phyloP scores from a whole-genome alignment of 495 filamentous ascomycete species.

The Wilcoxina mikolae region DNA sequence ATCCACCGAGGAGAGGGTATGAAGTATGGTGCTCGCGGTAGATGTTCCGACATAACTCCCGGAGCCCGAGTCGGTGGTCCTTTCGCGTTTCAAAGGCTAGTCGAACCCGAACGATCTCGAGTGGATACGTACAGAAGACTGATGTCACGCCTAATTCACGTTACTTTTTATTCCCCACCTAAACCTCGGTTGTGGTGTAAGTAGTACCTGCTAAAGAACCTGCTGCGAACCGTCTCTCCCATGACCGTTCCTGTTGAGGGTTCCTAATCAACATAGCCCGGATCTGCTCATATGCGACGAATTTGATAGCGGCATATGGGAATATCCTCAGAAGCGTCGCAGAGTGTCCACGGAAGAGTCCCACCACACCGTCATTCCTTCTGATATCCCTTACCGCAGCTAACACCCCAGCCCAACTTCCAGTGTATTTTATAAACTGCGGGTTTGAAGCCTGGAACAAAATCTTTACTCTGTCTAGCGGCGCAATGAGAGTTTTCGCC shows the following conservation, averaged over 20 bases:
- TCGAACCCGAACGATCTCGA: conserved; percentile 84
- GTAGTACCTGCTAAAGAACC: conserved; percentile 55
- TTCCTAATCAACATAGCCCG: conserved; percentile 56
- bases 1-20: conserved; percentile 35
- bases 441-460: conserved; percentile 93
- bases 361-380: conserved; percentile 49
- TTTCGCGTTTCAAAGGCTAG: conserved; percentile 81
- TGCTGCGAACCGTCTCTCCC: conserved; percentile 60
- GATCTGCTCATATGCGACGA: conserved; percentile 92
- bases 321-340: conserved; percentile 90
- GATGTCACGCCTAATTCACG: conserved; percentile 53
- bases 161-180: background rate
- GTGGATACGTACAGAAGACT: conserved; percentile 88
- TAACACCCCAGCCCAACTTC: conserved; percentile 67
- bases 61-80: conserved; percentile 48
- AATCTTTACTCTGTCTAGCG: conserved; percentile 95
- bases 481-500: conserved; percentile 92
- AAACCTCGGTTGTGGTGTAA: background rate
- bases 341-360: conserved; percentile 84
- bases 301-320: conserved; percentile 94
- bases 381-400: conserved; percentile 74
- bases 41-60: conserved; percentile 62
- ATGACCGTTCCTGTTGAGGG: conserved; percentile 58
- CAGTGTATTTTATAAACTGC: conserved; percentile 79
- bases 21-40: conserved; percentile 48